Base-by-base conservation (phyloP, 2,329 filamentous ascomycete species). In the Aspergillus pseudoviridinutans region DNA sequence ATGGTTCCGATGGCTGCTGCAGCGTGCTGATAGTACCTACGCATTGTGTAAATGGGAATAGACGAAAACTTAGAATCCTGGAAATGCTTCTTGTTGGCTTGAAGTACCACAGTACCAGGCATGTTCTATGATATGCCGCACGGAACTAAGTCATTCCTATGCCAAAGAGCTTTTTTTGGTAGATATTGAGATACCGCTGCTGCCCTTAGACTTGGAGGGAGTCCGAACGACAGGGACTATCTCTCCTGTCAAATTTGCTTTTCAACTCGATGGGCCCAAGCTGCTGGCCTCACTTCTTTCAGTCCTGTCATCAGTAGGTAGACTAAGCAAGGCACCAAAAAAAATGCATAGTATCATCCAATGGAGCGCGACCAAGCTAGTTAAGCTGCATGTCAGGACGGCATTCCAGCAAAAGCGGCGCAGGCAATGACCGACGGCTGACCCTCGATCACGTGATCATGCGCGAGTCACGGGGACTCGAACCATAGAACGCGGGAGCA, bases 391-490 rank as follows among this genome's bases (percentile, higher is more conserved):
- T 29, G 28, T 10, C 3, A 29, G 28, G 9, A 29, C 28, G 9
- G 28, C 28, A 29, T 29, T 29, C 28, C 10, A 29, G 9, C 28
- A 47, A 56, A 56, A 47, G 55, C 41, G 46, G 7, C 51, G 53
- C 52, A 52, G 17, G 53, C 55, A 55, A 29, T 50, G 49, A 47
- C 53, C 47, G 38, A 38, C 32, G 56, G 50, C 17, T 27, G 49
- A 42, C 17, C 6, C 4, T 41, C 4, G 3, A 28, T 35, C 63
- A 66, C 61, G 60, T 63, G 60, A 54, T 38, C 29, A 54, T 59
- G 61, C 61, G 64, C 58, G 56, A 64, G 62, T 62, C 59, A 59
- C 62, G 63, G 57, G 44, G 61, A 59, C 42, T 55, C 55, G 63
- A 61, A 52, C 64, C 62, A 50, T 42, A 61, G 35, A 60, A 64